A percentile compares a stretch with the other conserved stretches of the same genome.
Evolutionary conservation across 306 rosid genomes (phyloP).

Genomic region (Fragaria vesca): DNA sequence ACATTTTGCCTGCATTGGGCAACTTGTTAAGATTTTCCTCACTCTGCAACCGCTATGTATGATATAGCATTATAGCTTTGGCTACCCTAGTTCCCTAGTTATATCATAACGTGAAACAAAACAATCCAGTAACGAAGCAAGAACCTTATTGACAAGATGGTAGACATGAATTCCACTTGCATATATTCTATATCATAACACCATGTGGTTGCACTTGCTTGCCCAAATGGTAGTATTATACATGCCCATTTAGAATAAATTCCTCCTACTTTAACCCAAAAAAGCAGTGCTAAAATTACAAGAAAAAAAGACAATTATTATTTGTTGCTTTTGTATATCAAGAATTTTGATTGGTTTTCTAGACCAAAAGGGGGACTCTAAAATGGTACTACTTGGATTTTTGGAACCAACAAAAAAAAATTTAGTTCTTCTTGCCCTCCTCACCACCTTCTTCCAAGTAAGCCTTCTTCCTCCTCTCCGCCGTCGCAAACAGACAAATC

Average conservation of each 20-base stretch:
- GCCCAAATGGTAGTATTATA: constrained; percentile 11
- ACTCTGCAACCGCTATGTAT: background rate
- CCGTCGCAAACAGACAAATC: constrained; percentile 47
- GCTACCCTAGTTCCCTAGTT: background rate
- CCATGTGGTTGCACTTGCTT: constrained; percentile 16
- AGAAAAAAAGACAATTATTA: background rate
- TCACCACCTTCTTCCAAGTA: constrained; percentile 82
- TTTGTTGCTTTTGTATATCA: constrained; percentile 15
- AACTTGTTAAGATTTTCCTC: background rate
- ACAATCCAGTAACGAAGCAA: background rate
- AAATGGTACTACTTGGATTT: background rate
- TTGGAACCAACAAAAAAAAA: background rate
- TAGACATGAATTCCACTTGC: constrained; percentile 14
- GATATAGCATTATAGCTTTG: background rate
- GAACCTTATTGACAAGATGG: background rate
- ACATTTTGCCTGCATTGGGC: background rate
- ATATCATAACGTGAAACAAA: background rate
- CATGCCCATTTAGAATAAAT: constrained; percentile 4
- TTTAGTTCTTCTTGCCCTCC: constrained; percentile 61
- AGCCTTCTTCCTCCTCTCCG: constrained; percentile 75
- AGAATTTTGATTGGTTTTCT: constrained; percentile 15
- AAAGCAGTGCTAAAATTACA: background rate
- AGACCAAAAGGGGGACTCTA: background rate
- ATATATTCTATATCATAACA: background rate
- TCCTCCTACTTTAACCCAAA: background rate